Base-by-base conservation (phyloP, 1,284 basidiomycete species). In the Ustilago trichophora region DNA sequence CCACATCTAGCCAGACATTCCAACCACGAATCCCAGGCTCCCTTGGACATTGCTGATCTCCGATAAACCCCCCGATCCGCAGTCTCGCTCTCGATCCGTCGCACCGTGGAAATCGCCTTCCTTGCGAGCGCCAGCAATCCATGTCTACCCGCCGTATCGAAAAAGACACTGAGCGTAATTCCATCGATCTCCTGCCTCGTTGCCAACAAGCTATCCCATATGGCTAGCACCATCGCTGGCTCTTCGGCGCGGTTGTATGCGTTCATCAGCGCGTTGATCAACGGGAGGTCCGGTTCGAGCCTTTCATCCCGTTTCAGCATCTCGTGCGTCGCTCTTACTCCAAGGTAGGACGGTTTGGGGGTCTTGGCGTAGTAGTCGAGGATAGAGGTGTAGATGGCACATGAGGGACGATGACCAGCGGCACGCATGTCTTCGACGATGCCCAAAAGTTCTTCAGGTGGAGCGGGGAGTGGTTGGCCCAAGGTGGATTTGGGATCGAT, bases 251-350 rank as follows among this genome's bases (percentile, higher is more conserved):
- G 88, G 72, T 90, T 88, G 82, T 96, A 97, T 2, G 91, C 89
- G 79, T 91, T 88, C 90, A 97, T 92, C 55, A 97, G 84, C 69
- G 91, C 87, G 76, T 93, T 95, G 85, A 90, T 88, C n/a, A 93
- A 85, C 1, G 84, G 83, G 11, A 88, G 84, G 74, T 93, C 90
- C 3, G 91, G 90, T 18, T 87, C 85, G 60, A 95, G 83, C 16
- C 85, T 85, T 9, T 88, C 85, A 75, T 96, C 92, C 35, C 93
- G 84, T 38, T 88, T 89, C 71, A 96, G 85, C 48, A 89, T 84
- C 59, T 90, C 87, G 79, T 96, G 92, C 16, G 90, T 85, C 24
- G 88, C 86, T n/a, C 87, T 86, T 35, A 91, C 53, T 45, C 67
- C 71, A 3, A 73, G 41, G 27, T 62, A 62, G 16, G 52, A 55